A percentile compares a stretch with the other conserved stretches of the same genome.
These are phyloP conservation scores for Barnettozyma siamensis DNA, from an alignment of 805 yeast genomes.

Conservation along the genomic window DNA sequence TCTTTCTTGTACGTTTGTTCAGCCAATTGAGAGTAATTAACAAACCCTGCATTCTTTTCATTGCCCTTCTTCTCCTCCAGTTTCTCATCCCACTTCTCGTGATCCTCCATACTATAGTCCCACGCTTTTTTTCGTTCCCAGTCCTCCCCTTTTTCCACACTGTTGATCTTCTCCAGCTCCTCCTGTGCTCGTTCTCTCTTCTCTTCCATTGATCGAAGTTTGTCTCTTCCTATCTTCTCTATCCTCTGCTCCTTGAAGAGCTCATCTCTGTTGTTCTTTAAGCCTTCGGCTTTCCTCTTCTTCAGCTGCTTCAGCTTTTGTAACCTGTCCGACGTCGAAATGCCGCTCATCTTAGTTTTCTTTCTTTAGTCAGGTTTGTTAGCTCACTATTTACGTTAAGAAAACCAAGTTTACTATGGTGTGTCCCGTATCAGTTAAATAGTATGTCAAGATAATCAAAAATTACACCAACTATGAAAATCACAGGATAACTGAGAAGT, in stretches of 20 bases:
- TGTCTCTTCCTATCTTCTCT: slow-evolving; percentile 20
- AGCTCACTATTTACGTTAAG: too few species aligned
- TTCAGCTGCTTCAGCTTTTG: slow-evolving; percentile 26
- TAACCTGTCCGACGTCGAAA: slow-evolving; percentile 10
- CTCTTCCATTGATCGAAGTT: slow-evolving; percentile 26
- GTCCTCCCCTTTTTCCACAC: slow-evolving; percentile 32
- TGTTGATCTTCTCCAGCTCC: slow-evolving; percentile 29
- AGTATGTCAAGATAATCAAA: too few species aligned
- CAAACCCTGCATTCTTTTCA: slow-evolving; percentile 33
- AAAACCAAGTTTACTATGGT: too few species aligned
- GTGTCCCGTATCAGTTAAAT: too few species aligned
- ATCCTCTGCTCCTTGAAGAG: slow-evolving; percentile 30
- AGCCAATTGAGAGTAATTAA: slow-evolving; percentile 51
- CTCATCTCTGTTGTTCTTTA: slow-evolving; percentile 31
- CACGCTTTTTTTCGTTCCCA: slow-evolving; percentile 39
- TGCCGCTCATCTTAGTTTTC: neutral
- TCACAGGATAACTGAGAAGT: too few species aligned
- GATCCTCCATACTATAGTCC: slow-evolving; percentile 59
- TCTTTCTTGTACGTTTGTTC: slow-evolving; percentile 54
- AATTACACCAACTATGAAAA: too few species aligned
- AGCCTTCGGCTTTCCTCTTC: slow-evolving; percentile 25
- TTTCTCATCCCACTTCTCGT: slow-evolving; percentile 54
- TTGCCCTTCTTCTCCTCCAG: slow-evolving; percentile 26
- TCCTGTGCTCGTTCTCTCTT: slow-evolving; percentile 30
- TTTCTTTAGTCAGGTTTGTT: neutral